A percentile compares a stretch with the other conserved stretches of the same genome.
phyloP scores from a whole-genome alignment of 2,329 filamentous ascomycete genomes.

The Exophiala spinifera region DNA sequence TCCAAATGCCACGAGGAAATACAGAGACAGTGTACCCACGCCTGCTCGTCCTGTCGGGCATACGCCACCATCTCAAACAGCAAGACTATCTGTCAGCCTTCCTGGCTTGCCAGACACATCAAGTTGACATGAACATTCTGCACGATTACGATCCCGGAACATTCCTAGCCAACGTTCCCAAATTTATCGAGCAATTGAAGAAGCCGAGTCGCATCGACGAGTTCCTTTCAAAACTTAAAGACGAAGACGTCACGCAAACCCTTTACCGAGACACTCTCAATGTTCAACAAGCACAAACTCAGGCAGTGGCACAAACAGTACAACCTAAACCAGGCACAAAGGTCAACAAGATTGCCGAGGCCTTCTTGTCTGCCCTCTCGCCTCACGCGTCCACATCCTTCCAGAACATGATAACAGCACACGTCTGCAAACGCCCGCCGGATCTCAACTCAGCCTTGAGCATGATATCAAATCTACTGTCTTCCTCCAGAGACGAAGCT shows the following conservation, averaged over 20 bases:
- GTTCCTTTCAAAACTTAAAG: slow-evolving; percentile 79
- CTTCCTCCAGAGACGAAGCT: slow-evolving; percentile 58
- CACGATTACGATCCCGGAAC: slow-evolving; percentile 88
- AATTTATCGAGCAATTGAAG: slow-evolving; percentile 81
- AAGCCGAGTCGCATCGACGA: slow-evolving; percentile 82
- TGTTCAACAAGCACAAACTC: slow-evolving; percentile 21
- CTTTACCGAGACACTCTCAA: slow-evolving; percentile 87
- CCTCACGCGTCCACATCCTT: slow-evolving; percentile 63
- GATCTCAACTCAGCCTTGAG: slow-evolving; percentile 80
- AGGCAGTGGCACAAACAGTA: slow-evolving; percentile 18
- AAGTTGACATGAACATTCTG: slow-evolving; percentile 96
- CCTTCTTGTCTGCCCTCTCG: slow-evolving; percentile 68
- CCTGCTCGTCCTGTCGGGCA: slow-evolving; percentile 86
- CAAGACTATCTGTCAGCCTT: slow-evolving; percentile 84
- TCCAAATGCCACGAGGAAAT: slow-evolving; percentile 96
- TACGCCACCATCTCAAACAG: slow-evolving; percentile 73
- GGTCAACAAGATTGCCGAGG: slow-evolving; percentile 84
- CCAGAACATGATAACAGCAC: slow-evolving; percentile 90
- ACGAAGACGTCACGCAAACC: slow-evolving; percentile 89
- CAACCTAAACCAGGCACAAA: slow-evolving; percentile 49
- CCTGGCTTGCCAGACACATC: slow-evolving; percentile 80
- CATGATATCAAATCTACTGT: slow-evolving; percentile 70
- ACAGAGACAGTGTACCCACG: slow-evolving; percentile 91
- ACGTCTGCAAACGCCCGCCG: slow-evolving; percentile 89
- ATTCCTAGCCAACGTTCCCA: slow-evolving; percentile 70